These are phyloP conservation scores for Phytophthora europaea DNA, from an alignment of 352 stramenopile genomes.

Conservation along the genomic window DNA sequence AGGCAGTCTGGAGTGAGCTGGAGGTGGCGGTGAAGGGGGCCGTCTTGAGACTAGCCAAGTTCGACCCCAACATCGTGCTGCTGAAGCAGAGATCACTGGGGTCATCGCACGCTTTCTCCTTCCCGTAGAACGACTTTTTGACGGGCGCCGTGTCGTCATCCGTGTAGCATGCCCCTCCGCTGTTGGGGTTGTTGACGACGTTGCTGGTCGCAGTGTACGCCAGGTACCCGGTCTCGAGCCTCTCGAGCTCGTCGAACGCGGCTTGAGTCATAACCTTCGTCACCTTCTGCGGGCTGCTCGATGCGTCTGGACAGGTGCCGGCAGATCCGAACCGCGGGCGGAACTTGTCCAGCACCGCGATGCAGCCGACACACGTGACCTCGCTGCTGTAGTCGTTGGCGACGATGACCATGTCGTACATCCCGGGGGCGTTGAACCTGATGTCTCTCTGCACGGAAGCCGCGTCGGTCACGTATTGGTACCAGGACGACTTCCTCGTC, in stretches of 20 bases:
- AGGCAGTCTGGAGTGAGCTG: neutral
- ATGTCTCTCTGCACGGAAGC: constrained; percentile 19
- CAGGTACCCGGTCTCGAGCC: neutral
- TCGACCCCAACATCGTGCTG: neutral
- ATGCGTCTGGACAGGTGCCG: neutral
- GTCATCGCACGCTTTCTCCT: constrained; percentile 3
- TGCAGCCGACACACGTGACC: constrained; percentile 28
- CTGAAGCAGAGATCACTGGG: constrained; percentile 13
- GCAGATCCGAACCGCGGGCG: constrained; percentile 8
- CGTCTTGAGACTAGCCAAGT: constrained; percentile 11
- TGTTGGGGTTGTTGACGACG: constrained; percentile 20
- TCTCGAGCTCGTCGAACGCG: neutral
- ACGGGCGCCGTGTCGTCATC: neutral
- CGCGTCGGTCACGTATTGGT: constrained; percentile 13
- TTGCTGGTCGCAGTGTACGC: constrained; percentile 12
- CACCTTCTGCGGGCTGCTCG: constrained; percentile 1
- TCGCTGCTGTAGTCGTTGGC: constrained; percentile 32
- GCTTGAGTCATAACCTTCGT: neutral
- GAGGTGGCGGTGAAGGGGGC: neutral
- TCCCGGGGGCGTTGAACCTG: constrained; percentile 24
- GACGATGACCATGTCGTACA: constrained; percentile 35
- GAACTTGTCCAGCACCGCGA: constrained; percentile 35
- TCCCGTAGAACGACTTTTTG: constrained; percentile 12
- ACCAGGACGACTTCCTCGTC: constrained; percentile 3
- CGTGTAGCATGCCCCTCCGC: neutral